A percentile compares a stretch with the other conserved stretches of the same genome.
Conservation (phyloP, 192 early-diverging fungal genomes). For the Thamnidium elegans region DNA sequence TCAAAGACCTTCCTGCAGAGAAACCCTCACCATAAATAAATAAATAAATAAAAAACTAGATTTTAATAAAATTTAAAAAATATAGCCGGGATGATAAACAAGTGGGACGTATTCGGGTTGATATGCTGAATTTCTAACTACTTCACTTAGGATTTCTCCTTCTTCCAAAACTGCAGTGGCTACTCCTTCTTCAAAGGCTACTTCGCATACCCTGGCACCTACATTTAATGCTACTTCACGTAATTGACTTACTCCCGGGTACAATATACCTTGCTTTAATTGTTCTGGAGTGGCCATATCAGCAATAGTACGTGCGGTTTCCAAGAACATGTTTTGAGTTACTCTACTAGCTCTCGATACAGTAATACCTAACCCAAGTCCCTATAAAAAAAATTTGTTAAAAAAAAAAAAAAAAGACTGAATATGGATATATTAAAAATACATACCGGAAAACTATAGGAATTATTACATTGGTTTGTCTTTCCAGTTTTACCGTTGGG, state of each 20-base stretch:
- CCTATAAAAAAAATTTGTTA: conserved; percentile 37
- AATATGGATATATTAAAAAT: not conserved
- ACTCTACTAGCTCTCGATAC: conserved; percentile 67
- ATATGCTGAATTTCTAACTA: conserved; percentile 46
- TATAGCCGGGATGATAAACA: conserved; percentile 4
- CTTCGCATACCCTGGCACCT: conserved; percentile 72
- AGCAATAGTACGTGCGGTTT: conserved; percentile 75
- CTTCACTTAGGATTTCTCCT: conserved; percentile 33
- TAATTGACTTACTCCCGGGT: conserved; percentile 83
- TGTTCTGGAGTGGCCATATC: conserved; percentile 71
- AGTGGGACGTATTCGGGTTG: conserved; percentile 41
- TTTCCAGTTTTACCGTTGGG: conserved; percentile 56
- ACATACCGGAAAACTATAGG: conserved; percentile 90
- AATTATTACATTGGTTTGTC: conserved; percentile 92
- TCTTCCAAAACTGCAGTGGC: conserved; percentile 35
- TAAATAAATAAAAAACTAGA: not conserved
- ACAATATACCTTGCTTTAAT: conserved; percentile 66
- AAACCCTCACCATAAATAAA: too few relatives aligned
- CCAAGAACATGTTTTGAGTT: conserved; percentile 81
- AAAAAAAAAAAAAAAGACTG: not conserved
- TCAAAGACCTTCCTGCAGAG: too few relatives aligned
- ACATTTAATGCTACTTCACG: conserved; percentile 80
- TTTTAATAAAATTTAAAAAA: not conserved
- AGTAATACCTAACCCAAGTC: conserved; percentile 84
- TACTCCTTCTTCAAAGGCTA: conserved; percentile 42